Percentiles rank a stretch among this genome's conserved stretches.
These are phyloP conservation scores for Pachysandra terminalis DNA, from an alignment of 164 flowering plant genomes.

Conservation along the genomic window DNA sequence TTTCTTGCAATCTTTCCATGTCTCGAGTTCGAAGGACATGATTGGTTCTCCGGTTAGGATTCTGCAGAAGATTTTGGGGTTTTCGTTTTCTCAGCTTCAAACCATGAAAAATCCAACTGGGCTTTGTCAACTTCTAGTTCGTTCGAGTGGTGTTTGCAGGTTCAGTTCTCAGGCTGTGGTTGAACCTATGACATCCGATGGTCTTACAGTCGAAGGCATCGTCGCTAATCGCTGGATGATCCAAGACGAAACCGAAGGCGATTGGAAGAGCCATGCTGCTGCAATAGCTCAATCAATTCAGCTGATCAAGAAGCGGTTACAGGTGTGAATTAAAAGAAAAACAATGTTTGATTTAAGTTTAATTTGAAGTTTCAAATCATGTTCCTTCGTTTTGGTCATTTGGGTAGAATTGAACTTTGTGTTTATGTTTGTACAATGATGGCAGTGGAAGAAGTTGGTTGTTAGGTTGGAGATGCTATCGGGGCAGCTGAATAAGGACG, in stretches of 20 bases:
- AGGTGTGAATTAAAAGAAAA: constrained; percentile 36
- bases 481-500: constrained; percentile 56
- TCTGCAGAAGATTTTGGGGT: not conserved
- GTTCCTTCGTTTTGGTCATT: not conserved
- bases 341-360: too few species aligned
- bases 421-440: constrained; percentile 10
- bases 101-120: constrained; percentile 12
- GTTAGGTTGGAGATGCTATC: constrained; percentile 55
- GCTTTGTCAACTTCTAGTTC: constrained; percentile 3
- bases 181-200: constrained; percentile 67
- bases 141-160: constrained; percentile 15
- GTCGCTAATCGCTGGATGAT: constrained; percentile 64
- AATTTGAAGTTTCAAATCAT: not conserved
- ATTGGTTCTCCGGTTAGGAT: not conserved
- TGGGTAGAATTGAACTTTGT: not conserved
- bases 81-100: constrained; percentile 3
- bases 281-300: constrained; percentile 89
- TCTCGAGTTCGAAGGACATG: not conserved
- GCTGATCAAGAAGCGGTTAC: constrained; percentile 75
- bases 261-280: constrained; percentile 96
- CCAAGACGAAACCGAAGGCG: constrained; percentile 69
- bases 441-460: constrained; percentile 74
- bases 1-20: not conserved
- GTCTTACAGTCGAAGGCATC: constrained; percentile 78
- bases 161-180: constrained; percentile 50